phyloP scores from a whole-genome alignment of 2,329 filamentous ascomycete genomes.

The Pseudocercospora pini-densiflorae region DNA sequence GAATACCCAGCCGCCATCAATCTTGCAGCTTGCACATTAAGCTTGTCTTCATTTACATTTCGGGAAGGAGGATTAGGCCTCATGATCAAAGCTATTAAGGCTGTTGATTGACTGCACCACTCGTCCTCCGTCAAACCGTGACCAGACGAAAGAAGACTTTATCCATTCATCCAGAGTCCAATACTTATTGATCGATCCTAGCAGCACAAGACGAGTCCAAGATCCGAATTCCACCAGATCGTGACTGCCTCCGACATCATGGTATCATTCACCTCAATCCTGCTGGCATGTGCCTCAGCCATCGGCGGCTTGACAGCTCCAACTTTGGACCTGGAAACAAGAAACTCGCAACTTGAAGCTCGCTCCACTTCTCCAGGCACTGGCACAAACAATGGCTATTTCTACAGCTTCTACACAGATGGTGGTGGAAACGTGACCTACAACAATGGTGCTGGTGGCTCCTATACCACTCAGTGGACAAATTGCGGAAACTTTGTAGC shows the following conservation, averaged over 20 bases:
- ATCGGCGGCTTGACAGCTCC: constrained; percentile 44
- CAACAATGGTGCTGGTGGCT: constrained; percentile 58
- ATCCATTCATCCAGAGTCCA: no score
- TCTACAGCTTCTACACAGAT: constrained; percentile 66
- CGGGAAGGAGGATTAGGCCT: no score
- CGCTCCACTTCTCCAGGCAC: constrained; percentile 50
- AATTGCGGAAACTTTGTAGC: constrained; percentile 59
- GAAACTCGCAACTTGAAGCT: constrained; percentile 37
- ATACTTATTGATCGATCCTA: no score
- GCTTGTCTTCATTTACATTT: background rate
- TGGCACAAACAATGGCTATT: constrained; percentile 62
- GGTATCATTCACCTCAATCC: constrained; percentile 31
- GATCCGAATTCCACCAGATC: background rate
- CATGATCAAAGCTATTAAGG: no score
- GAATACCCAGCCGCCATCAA: background rate
- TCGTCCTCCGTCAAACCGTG: no score
- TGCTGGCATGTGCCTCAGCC: constrained; percentile 44
- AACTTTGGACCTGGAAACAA: constrained; percentile 37
- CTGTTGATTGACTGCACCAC: no score
- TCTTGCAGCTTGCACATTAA: background rate
- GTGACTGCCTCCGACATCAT: background rate
- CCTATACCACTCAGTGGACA: constrained; percentile 53
- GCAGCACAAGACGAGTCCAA: no score
- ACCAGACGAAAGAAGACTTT: no score
- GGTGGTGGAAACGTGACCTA: constrained; percentile 57